Percentiles rank a stretch among this genome's conserved stretches.
These are phyloP conservation scores for Candida sanyaensis DNA, from an alignment of 1,139 yeast genomes.

Conservation along the genomic window DNA sequence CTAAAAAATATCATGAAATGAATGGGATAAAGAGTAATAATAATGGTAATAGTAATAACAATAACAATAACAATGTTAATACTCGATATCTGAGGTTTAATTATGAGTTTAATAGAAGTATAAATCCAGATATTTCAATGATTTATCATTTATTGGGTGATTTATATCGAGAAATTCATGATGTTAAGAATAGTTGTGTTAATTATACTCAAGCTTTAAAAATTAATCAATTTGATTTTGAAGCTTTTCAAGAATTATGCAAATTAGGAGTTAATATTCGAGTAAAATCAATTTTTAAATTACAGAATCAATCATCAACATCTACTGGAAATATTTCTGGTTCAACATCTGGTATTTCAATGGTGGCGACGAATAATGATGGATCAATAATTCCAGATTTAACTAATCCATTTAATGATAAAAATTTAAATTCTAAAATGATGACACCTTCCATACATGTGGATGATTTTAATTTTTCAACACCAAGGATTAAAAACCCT, in stretches of 20 bases:
- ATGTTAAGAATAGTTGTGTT: constrained; percentile 63
- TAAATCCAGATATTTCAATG: constrained; percentile 66
- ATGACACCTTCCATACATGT: constrained; percentile 16
- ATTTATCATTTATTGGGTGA: constrained; percentile 72
- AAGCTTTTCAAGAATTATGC: constrained; percentile 78
- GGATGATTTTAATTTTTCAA: constrained; percentile 35
- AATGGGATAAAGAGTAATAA: constrained; percentile 53
- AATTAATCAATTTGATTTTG: constrained; percentile 81
- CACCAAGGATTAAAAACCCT: constrained; percentile 49
- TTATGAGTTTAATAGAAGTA: constrained; percentile 36
- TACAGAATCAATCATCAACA: constrained; percentile 11
- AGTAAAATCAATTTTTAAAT: constrained; percentile 59
- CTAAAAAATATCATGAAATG: constrained; percentile 50
- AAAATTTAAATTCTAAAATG: constrained; percentile 4
- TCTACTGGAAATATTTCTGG: constrained; percentile 1
- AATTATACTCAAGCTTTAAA: constrained; percentile 70
- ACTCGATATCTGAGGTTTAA: constrained; percentile 25
- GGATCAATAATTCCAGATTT: constrained; percentile 13
- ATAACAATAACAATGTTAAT: constrained; percentile 8
- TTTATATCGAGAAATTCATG: constrained; percentile 59
- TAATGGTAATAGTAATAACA: neutral
- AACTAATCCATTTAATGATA: constrained; percentile 28
- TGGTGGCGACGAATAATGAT: constrained; percentile 3
- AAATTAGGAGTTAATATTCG: constrained; percentile 68
- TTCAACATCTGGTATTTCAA: neutral